Evolutionary conservation across 192 early-diverging fungal species (phyloP), one percentile per base, ranked within the genome.

Genomic region (Dimargaris cristalligena): DNA sequence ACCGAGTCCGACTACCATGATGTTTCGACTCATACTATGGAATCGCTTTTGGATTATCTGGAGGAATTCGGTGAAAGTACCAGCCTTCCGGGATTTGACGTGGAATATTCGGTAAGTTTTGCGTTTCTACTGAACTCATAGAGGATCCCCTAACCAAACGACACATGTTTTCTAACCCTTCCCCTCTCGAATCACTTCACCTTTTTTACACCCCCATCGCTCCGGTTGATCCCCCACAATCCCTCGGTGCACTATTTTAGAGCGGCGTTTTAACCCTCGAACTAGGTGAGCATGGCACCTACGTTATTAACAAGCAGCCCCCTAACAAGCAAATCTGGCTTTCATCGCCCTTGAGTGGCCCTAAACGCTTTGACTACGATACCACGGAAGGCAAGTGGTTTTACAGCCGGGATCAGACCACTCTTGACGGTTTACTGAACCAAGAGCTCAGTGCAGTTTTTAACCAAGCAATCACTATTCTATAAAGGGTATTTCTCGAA

Each of bases 251-350:
- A 4, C 10, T 4, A 50, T 50, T 2, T 28, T 22, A 75, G 70
- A 79, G 74, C 52, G 92, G 92, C 35, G 95, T 98, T 18, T 69
- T 98, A 70, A 98, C 94, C 0, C 62, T 98, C 14, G 78, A 70
- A 4, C 71, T 93, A 0, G 92, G 91, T 4, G 62, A 62, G 13
- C 62, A 64, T 16, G 92, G 92, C 34, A 94, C 91, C 0, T 98
- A 92, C 65, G 95, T 98, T 0, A 70, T 98, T 62, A 98, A 98
- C 67, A 98, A 98, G 62, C 95, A 98, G 72, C 92, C 95, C 28
- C 91, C 95, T 1, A 98, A 96, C 71, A 87, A 84, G 64, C 95
- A 98, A 69, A 92, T 98, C 13, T 98, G 95, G 95, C 71, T 94
- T 20, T 96, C 92, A 35, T 96, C 92, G 28, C 95, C 95, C 1